Evolutionary conservation across 768 basidiomycete species (phyloP).

Genomic region (Rhizopogon sp.): DNA sequence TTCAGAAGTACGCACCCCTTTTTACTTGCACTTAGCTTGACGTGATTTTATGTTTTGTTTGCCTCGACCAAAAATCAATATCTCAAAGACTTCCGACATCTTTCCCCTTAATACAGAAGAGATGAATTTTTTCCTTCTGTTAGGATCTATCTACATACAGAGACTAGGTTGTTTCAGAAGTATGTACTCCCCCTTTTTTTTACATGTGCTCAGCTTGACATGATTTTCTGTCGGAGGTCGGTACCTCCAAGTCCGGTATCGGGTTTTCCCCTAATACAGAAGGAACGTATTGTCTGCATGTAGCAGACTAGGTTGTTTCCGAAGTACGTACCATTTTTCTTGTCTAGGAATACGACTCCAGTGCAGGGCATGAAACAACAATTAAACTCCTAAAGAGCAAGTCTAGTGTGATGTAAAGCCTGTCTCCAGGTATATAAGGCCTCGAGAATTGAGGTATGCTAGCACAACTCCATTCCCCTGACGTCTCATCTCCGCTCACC

Average conservation of each 20-base stretch:
- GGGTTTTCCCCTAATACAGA: too few relatives aligned
- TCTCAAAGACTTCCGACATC: too few relatives aligned
- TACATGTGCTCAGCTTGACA: neutral
- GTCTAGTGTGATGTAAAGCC: constrained; percentile 24
- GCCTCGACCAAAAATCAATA: too few relatives aligned
- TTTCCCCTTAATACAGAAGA: too few relatives aligned
- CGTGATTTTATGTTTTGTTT: too few relatives aligned
- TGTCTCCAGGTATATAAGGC: constrained; percentile 19
- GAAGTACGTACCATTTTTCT: constrained; percentile 15
- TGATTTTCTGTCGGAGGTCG: constrained; percentile 13
- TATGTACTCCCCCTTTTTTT: too few relatives aligned
- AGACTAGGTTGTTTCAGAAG: too few relatives aligned
- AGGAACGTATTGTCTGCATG: too few relatives aligned
- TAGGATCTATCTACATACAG: too few relatives aligned
- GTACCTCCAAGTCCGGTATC: constrained; percentile 5
- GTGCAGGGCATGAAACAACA: constrained; percentile 21
- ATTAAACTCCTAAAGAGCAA: constrained; percentile 12
- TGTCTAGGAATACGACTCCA: constrained; percentile 21
- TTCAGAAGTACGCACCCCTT: too few relatives aligned
- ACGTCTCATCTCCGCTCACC: neutral
- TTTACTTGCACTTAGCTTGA: too few relatives aligned
- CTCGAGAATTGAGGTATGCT: neutral
- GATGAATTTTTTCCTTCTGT: too few relatives aligned
- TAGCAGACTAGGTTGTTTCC: constrained; percentile 5
- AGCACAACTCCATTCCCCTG: neutral